Conservation (phyloP, 345 rosid species). For the Hibiscus syriacus region DNA sequence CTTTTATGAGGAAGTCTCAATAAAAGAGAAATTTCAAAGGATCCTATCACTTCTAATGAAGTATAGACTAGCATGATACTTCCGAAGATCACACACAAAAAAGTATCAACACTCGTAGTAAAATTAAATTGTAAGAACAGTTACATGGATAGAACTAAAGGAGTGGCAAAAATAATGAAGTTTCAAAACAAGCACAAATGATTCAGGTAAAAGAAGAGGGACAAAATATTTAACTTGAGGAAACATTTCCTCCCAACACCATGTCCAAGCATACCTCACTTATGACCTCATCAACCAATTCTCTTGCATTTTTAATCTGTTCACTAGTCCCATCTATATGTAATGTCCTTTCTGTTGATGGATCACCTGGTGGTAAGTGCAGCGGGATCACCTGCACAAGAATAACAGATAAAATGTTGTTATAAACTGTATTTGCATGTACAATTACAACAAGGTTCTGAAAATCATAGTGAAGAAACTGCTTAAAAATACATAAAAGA, state of each 20-base stretch:
- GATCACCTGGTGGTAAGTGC: conserved; percentile 95
- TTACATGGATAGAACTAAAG: background rate
- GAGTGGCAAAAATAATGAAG: background rate
- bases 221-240: background rate
- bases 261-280: no score
- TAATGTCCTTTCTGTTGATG: no score
- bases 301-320: no score
- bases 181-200: no score
- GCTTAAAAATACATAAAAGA: background rate
- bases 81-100: background rate
- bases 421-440: background rate
- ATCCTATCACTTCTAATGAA: background rate
- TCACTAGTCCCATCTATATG: no score
- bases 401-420: background rate
- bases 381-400: conserved; percentile 75
- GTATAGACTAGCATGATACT: background rate
- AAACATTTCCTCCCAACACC: conserved; percentile 8
- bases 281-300: no score
- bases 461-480: background rate
- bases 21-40: background rate
- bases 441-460: background rate
- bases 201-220: background rate
- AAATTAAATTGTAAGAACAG: background rate
- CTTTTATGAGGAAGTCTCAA: background rate
- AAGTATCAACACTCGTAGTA: background rate